Evolutionary conservation across 2,329 filamentous ascomycete genomes (phyloP).

Genomic region (Hymenoscyphus scutula): DNA sequence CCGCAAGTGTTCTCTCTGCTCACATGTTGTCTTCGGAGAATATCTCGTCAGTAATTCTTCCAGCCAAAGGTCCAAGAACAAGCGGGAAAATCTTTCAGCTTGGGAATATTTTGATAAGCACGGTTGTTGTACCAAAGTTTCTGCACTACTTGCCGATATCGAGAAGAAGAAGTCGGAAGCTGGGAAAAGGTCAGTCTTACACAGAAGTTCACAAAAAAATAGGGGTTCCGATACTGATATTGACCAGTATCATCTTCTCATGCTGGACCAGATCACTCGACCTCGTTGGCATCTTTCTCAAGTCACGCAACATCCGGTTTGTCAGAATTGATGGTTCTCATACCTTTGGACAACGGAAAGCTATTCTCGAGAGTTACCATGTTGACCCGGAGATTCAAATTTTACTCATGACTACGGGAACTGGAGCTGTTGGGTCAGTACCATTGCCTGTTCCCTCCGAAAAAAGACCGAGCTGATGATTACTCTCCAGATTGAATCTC

Average conservation of each 20-base stretch:
- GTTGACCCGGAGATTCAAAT: slow-evolving; percentile 14
- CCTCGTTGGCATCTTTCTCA: slow-evolving; percentile 18
- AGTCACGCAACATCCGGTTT: slow-evolving; percentile 14
- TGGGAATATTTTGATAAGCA: slow-evolving; percentile 19
- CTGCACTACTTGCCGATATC: slow-evolving; percentile 18
- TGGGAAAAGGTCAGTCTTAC: slow-evolving; percentile 19
- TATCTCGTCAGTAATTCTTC: not conserved
- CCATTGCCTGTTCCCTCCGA: not conserved
- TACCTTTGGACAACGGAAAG: slow-evolving; percentile 10
- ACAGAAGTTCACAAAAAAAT: no score
- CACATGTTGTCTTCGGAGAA: not conserved
- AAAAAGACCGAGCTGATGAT: not conserved
- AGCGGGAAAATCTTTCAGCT: slow-evolving; percentile 11
- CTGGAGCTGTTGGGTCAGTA: slow-evolving; percentile 23
- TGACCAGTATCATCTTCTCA: slow-evolving; percentile 24
- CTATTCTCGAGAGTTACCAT: slow-evolving; percentile 17
- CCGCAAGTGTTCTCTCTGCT: not conserved
- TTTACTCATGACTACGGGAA: slow-evolving; percentile 25
- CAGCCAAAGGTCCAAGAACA: not conserved
- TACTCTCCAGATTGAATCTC: slow-evolving; percentile 15
- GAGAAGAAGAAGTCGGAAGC: slow-evolving; percentile 14
- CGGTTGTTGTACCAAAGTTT: slow-evolving; percentile 21
- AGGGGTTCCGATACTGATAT: no score
- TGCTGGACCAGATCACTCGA: slow-evolving; percentile 26
- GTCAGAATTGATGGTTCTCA: slow-evolving; percentile 19